phyloP scores from a whole-genome alignment of 2,329 filamentous ascomycete species.

The Grosmannia serpens region DNA sequence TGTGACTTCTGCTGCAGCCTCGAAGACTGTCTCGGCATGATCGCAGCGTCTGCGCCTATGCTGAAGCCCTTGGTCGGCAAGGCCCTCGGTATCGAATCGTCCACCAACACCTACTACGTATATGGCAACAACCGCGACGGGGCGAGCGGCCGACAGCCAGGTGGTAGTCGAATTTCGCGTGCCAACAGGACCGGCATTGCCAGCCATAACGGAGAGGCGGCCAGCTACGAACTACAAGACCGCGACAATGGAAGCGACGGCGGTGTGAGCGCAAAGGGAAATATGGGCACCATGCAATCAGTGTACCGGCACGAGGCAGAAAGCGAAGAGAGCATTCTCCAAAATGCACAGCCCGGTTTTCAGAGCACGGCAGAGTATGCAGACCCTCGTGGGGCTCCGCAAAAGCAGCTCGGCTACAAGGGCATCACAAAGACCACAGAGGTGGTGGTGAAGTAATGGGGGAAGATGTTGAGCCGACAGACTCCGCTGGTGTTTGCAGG shows the following conservation, averaged over 20 bases:
- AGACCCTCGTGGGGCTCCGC: neutral
- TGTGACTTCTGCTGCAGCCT: slow-evolving; percentile 19
- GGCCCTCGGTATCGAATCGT: slow-evolving; percentile 16
- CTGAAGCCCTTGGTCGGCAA: slow-evolving; percentile 24
- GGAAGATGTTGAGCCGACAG: neutral
- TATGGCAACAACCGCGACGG: slow-evolving; percentile 3
- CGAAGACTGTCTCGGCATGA: slow-evolving; percentile 27
- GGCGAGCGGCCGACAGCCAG: too few relatives aligned
- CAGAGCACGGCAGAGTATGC: neutral
- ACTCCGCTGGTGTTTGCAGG: neutral
- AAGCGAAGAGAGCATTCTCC: neutral
- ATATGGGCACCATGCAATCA: neutral
- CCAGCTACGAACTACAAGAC: neutral
- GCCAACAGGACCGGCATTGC: neutral
- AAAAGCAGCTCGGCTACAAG: neutral
- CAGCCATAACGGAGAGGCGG: neutral
- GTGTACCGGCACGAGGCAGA: neutral
- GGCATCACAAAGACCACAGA: neutral
- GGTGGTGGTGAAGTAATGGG: neutral
- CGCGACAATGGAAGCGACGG: neutral
- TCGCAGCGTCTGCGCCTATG: slow-evolving; percentile 27
- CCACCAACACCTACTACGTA: slow-evolving; percentile 1
- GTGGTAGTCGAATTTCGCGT: neutral
- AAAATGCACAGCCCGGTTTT: neutral
- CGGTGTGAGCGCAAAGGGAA: neutral